phyloP scores from a whole-genome alignment of 2,329 filamentous ascomycete species.

The Sporothrix euskadiensis region DNA sequence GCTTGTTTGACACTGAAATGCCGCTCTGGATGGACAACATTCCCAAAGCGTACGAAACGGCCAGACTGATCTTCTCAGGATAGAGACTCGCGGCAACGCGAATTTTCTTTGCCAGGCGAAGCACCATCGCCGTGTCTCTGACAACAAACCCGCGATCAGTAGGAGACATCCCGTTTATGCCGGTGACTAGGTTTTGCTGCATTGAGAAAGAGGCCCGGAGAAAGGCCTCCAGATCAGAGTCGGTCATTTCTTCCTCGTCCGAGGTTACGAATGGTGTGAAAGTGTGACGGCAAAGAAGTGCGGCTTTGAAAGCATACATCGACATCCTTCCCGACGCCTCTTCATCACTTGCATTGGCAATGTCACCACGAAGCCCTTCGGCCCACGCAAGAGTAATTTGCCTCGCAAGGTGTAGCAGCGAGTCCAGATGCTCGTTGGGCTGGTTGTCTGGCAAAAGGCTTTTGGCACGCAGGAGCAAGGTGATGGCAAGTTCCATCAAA shows the following conservation, averaged over 20 bases:
- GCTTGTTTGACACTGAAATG: too few species aligned
- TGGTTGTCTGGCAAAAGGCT: constrained; percentile 23
- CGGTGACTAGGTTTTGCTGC: constrained; percentile 27
- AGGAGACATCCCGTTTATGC: background rate
- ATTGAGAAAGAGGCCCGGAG: constrained; percentile 23
- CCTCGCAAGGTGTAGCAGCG: constrained; percentile 47
- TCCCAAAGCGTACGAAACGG: too few species aligned
- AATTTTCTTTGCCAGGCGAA: background rate
- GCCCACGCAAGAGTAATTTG: constrained; percentile 54
- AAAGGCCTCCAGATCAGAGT: constrained; percentile 8
- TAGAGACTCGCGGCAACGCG: background rate
- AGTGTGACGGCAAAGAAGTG: constrained; percentile 55
- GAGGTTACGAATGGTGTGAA: constrained; percentile 33
- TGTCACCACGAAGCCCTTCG: constrained; percentile 47
- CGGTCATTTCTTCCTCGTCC: background rate
- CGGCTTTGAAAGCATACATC: constrained; percentile 54
- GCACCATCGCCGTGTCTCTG: constrained; percentile 13
- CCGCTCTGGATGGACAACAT: too few species aligned
- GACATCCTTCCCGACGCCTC: constrained; percentile 44
- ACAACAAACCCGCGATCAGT: background rate
- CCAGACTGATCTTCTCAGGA: background rate
- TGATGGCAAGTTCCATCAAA: constrained; percentile 60
- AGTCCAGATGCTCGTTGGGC: background rate
- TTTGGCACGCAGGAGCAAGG: constrained; percentile 48
- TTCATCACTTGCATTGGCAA: constrained; percentile 42